Conservation (phyloP, 306 rosid species). For the Inga laurina region DNA sequence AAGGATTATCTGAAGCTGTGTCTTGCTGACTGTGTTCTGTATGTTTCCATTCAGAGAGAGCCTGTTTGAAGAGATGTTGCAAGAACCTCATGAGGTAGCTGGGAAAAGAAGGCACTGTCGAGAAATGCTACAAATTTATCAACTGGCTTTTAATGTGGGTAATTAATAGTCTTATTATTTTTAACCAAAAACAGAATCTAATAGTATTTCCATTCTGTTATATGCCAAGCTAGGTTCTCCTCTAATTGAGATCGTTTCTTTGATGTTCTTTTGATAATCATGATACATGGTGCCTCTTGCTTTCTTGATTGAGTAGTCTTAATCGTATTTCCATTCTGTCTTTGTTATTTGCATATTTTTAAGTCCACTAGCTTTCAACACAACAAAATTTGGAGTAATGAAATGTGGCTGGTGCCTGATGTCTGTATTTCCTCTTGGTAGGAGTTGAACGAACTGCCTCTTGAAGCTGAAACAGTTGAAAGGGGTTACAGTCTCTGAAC, state of each 20-base stretch:
- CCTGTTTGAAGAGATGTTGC: too few species aligned
- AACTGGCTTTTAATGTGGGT: constrained; percentile 80
- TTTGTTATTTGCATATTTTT: constrained; percentile 2
- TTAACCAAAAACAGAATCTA: not conserved
- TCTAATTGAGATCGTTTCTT: not conserved
- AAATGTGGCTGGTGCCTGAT: constrained; percentile 23
- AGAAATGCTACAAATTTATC: constrained; percentile 81
- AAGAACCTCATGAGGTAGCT: constrained; percentile 36
- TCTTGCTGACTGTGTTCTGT: constrained; percentile 27
- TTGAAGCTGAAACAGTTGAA: constrained; percentile 86
- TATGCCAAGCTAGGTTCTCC: constrained; percentile 16
- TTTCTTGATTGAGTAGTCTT: not conserved
- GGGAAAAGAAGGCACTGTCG: constrained; percentile 75
- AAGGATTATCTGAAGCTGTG: not conserved
- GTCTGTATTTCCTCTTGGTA: constrained; percentile 35
- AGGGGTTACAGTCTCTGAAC: constrained; percentile 73
- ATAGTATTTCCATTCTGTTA: not conserved
- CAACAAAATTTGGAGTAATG: not conserved
- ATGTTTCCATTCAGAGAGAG: constrained; percentile 44
- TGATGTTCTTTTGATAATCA: constrained; percentile 14
- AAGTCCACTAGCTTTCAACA: not conserved
- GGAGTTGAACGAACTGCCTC: constrained; percentile 87
- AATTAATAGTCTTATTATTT: not conserved
- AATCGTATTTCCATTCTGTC: not conserved
- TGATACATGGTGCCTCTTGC: not conserved